phyloP scores from a whole-genome alignment of 192 early-diverging fungal genomes.

The Glomus cerebriforme region DNA sequence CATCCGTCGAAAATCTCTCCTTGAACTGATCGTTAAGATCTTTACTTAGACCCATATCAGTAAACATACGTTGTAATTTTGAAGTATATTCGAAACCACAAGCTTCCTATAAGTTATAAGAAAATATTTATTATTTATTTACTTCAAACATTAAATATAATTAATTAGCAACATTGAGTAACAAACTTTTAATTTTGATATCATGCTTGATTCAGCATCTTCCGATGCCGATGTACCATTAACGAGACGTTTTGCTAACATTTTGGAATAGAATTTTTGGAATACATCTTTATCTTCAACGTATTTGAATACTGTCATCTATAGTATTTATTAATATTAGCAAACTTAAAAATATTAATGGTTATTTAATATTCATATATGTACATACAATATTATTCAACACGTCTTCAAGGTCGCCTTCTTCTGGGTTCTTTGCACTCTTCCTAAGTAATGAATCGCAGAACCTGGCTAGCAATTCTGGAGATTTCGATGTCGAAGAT shows the following conservation, averaged over 20 bases:
- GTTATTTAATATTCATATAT: neutral
- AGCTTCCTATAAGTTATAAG: conserved; percentile 53
- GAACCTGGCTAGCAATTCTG: conserved; percentile 88
- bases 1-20: conserved; percentile 42
- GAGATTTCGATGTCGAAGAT: conserved; percentile 66
- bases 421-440: conserved; percentile 76
- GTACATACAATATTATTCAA: conserved; percentile 72
- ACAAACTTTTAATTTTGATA: conserved; percentile 76
- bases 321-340: neutral
- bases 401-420: conserved; percentile 68
- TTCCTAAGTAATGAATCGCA: conserved; percentile 89
- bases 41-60: conserved; percentile 88
- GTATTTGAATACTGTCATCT: conserved; percentile 96
- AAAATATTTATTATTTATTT: neutral
- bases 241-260: conserved; percentile 91
- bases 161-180: too few relatives aligned
- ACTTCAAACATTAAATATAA: conserved; percentile 20
- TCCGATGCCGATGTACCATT: conserved; percentile 85
- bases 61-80: conserved; percentile 96
- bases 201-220: conserved; percentile 94
- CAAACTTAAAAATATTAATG: neutral
- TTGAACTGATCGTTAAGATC: conserved; percentile 87
- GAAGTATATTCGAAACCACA: conserved; percentile 95
- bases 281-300: conserved; percentile 98
- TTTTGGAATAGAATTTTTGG: conserved; percentile 95